Percentiles rank a stretch among this genome's conserved stretches.
These are phyloP conservation scores for Salvia splendens DNA, from an alignment of 257 asterid species.

Conservation along the genomic window DNA sequence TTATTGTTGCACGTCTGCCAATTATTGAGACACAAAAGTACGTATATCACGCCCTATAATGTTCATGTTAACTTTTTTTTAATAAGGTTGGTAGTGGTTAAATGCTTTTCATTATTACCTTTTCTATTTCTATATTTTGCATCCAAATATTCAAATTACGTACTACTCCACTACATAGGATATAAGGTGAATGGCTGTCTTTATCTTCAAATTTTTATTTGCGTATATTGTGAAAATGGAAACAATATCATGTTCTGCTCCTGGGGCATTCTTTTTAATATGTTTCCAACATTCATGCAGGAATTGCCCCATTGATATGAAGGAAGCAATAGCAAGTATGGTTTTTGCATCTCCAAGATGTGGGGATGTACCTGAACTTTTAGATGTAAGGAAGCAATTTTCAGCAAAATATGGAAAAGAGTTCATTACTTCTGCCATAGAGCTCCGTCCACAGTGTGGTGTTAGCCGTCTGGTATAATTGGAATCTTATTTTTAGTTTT, in stretches of 20 bases:
- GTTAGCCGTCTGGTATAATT: conserved; percentile 82
- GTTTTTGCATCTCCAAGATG: conserved; percentile 93
- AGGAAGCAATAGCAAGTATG: conserved; percentile 90
- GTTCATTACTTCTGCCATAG: conserved; percentile 73
- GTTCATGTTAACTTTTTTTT: conserved; percentile 9
- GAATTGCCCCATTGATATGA: conserved; percentile 90
- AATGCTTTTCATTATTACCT: neutral
- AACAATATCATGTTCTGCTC: conserved; percentile 27
- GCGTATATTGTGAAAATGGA: conserved; percentile 14
- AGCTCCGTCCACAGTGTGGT: conserved; percentile 91
- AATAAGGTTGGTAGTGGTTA: too few relatives aligned
- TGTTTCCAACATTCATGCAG: conserved; percentile 42
- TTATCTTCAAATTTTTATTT: conserved; percentile 23
- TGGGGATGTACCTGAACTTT: conserved; percentile 92
- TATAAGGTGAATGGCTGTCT: conserved; percentile 3
- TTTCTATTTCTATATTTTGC: neutral
- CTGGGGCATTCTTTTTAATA: conserved; percentile 23
- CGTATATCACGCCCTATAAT: conserved; percentile 37
- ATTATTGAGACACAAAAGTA: conserved; percentile 94
- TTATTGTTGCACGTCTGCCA: conserved; percentile 74
- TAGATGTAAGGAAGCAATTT: conserved; percentile 72
- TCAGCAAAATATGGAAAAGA: conserved; percentile 90
- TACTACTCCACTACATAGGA: neutral
- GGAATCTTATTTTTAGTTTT: conserved; percentile 7
- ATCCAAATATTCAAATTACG: conserved; percentile 16